Conservation (phyloP, 2,329 filamentous ascomycete genomes). For the Aureobasidium sp. region DNA sequence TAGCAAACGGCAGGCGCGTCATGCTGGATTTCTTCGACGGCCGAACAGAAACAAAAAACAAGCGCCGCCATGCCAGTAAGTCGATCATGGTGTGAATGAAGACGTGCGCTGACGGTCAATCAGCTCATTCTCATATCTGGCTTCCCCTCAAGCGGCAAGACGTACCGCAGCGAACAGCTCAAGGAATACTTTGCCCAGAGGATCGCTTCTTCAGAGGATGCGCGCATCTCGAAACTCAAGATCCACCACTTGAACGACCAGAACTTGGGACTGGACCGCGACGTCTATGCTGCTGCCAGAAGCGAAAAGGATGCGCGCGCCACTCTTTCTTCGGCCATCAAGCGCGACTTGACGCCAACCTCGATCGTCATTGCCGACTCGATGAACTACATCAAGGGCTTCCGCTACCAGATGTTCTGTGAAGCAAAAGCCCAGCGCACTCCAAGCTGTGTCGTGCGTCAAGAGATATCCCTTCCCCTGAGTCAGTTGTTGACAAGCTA, state of each 20-base stretch:
- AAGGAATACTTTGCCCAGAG: slow-evolving; percentile 53
- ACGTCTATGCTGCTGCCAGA: slow-evolving; percentile 68
- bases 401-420: slow-evolving; percentile 78
- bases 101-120: neutral
- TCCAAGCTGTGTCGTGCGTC: slow-evolving; percentile 59
- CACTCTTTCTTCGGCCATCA: slow-evolving; percentile 66
- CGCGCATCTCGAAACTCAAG: slow-evolving; percentile 46
- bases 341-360: slow-evolving; percentile 60
- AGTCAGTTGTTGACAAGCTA: slow-evolving; percentile 23
- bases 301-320: slow-evolving; percentile 77
- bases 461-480: neutral
- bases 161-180: slow-evolving; percentile 54
- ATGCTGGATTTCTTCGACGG: neutral
- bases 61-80: slow-evolving; percentile 5
- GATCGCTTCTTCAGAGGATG: slow-evolving; percentile 40
- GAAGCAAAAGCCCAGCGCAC: slow-evolving; percentile 74
- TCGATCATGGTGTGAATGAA: neutral
- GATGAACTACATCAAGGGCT: slow-evolving; percentile 84
- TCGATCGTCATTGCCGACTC: slow-evolving; percentile 74
- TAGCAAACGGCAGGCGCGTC: neutral
- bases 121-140: slow-evolving; percentile 55
- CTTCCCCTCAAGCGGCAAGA: slow-evolving; percentile 56
- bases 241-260: slow-evolving; percentile 69
- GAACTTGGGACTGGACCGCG: slow-evolving; percentile 57
- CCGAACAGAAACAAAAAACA: neutral